phyloP scores from a whole-genome alignment of 2,329 filamentous ascomycete species.

The Ascochyta fabae region DNA sequence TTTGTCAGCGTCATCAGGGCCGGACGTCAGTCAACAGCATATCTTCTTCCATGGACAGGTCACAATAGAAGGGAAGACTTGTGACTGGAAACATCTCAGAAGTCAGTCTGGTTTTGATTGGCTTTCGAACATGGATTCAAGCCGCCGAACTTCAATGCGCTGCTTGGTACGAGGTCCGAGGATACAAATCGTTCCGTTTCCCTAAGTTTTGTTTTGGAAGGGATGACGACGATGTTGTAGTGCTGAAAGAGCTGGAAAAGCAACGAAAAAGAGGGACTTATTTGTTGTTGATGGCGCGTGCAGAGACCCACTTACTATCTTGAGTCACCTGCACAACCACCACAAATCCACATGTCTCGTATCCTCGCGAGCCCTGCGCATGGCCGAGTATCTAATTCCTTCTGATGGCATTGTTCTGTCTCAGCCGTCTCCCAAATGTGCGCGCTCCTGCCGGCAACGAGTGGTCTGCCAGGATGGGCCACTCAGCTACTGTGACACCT shows the following conservation, averaged over 20 bases:
- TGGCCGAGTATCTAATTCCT: slow-evolving; percentile 4
- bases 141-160: too few species aligned
- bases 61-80: too few species aligned
- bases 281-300: not conserved
- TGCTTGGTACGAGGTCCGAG: not conserved
- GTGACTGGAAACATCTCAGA: too few species aligned
- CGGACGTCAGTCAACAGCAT: too few species aligned
- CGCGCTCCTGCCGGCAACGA: slow-evolving; percentile 1
- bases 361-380: slow-evolving; percentile 5
- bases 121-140: too few species aligned
- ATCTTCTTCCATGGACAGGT: too few species aligned
- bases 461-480: slow-evolving; percentile 5
- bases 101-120: too few species aligned
- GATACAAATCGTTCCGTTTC: not conserved
- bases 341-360: slow-evolving; percentile 6
- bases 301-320: not conserved
- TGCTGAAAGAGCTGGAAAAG: slow-evolving; percentile 16
- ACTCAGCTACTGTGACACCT: not conserved
- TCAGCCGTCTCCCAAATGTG: slow-evolving; percentile 1
- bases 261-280: not conserved
- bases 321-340: slow-evolving; percentile 6
- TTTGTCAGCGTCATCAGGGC: not conserved
- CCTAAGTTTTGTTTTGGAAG: not conserved
- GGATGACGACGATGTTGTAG: not conserved
- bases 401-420: slow-evolving; percentile 1